Conservation (phyloP, 2,329 filamentous ascomycete genomes). For the Sporothrix pseudoabietina region DNA sequence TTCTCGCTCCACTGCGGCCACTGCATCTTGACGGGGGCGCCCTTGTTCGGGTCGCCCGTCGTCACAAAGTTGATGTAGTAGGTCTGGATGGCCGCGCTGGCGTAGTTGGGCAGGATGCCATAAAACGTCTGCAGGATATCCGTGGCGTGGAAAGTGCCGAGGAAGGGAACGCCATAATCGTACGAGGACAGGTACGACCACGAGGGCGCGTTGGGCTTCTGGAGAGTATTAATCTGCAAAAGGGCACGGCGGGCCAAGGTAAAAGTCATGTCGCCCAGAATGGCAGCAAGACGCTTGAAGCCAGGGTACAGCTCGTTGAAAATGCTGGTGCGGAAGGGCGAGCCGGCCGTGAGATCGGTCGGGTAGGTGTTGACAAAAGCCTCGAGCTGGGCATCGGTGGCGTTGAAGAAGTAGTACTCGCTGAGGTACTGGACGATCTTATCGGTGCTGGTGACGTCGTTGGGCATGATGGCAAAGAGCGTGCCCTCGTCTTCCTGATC, state of each 20-base stretch:
- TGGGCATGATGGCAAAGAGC: conserved; percentile 69
- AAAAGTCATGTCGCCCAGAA: conserved; percentile 75
- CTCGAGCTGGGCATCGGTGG: conserved; percentile 55
- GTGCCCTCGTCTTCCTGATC: conserved; percentile 82
- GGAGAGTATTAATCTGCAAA: conserved; percentile 51
- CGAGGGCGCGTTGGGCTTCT: conserved; percentile 59
- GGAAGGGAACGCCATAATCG: conserved; percentile 67
- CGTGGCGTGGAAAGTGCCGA: conserved; percentile 75
- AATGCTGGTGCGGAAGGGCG: conserved; percentile 69
- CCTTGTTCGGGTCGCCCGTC: conserved; percentile 68
- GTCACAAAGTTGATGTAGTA: conserved; percentile 77
- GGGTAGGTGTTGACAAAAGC: conserved; percentile 65
- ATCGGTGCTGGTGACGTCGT: conserved; percentile 64
- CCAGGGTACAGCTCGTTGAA: conserved; percentile 73
- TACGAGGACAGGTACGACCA: conserved; percentile 80
- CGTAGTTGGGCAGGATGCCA: conserved; percentile 64
- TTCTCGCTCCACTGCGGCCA: conserved; percentile 50
- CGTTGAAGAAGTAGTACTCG: conserved; percentile 60
- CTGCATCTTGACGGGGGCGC: conserved; percentile 44
- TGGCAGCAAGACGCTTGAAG: conserved; percentile 74
- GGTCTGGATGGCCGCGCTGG: conserved; percentile 59
- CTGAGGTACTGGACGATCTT: conserved; percentile 65
- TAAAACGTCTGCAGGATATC: conserved; percentile 72
- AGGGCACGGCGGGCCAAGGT: conserved; percentile 69
- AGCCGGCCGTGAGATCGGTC: conserved; percentile 58